Base-by-base conservation (phyloP, 163 green algal genomes). In the Picocystis sp. region DNA sequence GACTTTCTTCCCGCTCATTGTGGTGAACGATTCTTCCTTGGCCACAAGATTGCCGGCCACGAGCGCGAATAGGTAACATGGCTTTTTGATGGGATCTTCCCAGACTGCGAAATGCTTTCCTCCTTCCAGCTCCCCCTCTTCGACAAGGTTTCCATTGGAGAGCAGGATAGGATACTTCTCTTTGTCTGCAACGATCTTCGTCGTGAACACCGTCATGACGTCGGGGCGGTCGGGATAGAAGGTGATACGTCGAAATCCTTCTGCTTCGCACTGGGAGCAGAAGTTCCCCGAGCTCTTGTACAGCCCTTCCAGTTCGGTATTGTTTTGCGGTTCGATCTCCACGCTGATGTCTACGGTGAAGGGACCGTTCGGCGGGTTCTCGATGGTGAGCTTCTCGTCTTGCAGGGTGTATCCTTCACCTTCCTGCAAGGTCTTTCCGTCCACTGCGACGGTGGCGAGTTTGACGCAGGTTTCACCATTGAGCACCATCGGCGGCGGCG, bases 31-130 rank as follows among this genome's bases (percentile, higher is more conserved):
- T 65, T 92, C 79, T 64, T 94, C 78, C 47, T 74, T 78, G 60
- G 78, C 71, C 2, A 60, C 63, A 41, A 98, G 73, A 64, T 92
- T 68, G n/a, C 91, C 91, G 1, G 91, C 91, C 33, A 99, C 91
- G 47, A 99, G 75, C 2, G 91, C 91, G 78, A 99, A 99, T 48
- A 99, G 79, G 74, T 99, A 99, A 74, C 77, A 93, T 10, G 91
- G 91, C 78, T 99, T 99, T 44, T 60, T 61, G 64, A 79, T 96
- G 12, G 91, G 91, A 70, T 99, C 91, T 69, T 85, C 78, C 90
- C 88, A 99, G 42, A 93, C 69, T 1, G 82, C 70, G 55, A 77
- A 96, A 69, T 94, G 86, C 52, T 75, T 79, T 53, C 71, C 79
- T 43, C 62, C 76, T 2, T 57, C 57, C 43, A 88, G 52, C 22